Evolutionary conservation across 2,329 filamentous ascomycete species (phyloP).

Genomic region (Pestalotiopsis fici): DNA sequence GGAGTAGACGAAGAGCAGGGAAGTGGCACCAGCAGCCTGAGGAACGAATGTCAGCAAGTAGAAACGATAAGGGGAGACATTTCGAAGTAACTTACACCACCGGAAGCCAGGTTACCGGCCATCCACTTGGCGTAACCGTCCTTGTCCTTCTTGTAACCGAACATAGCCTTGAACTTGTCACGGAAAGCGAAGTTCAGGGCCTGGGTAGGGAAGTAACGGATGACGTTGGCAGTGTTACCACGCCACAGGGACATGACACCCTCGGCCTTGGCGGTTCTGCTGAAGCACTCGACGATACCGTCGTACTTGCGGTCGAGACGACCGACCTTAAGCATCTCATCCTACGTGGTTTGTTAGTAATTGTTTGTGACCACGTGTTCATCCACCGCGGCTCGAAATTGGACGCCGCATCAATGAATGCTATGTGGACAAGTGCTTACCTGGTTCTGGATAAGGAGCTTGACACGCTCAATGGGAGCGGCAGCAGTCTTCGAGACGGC

Average conservation of each 20-base stretch:
- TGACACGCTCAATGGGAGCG: slow-evolving; percentile 99
- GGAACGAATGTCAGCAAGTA: not conserved
- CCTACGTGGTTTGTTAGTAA: slow-evolving; percentile 58
- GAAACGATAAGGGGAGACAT: not conserved
- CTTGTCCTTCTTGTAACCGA: slow-evolving; percentile 99
- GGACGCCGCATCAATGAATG: not conserved
- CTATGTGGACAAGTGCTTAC: slow-evolving; percentile 56
- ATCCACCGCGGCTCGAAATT: not conserved
- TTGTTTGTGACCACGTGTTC: not conserved
- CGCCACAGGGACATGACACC: slow-evolving; percentile 96
- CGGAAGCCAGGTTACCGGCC: slow-evolving; percentile 98
- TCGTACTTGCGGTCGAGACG: slow-evolving; percentile 97
- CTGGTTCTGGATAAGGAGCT: slow-evolving; percentile 99
- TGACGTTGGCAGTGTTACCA: slow-evolving; percentile 99
- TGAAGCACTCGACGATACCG: slow-evolving; percentile 95
- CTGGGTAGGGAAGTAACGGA: slow-evolving; percentile 99
- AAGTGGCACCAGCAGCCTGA: slow-evolving; percentile 96
- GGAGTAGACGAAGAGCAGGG: slow-evolving; percentile 99
- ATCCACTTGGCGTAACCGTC: slow-evolving; percentile 99
- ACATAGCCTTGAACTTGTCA: slow-evolving; percentile 99
- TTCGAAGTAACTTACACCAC: slow-evolving; percentile 77
- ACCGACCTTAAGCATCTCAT: slow-evolving; percentile 99
- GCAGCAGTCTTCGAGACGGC: slow-evolving; percentile 99
- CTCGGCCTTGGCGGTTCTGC: slow-evolving; percentile 84
- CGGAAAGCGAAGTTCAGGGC: slow-evolving; percentile 99